Evolutionary conservation across 2,329 filamentous ascomycete genomes (phyloP).

Genomic region (Venturia pyrina): DNA sequence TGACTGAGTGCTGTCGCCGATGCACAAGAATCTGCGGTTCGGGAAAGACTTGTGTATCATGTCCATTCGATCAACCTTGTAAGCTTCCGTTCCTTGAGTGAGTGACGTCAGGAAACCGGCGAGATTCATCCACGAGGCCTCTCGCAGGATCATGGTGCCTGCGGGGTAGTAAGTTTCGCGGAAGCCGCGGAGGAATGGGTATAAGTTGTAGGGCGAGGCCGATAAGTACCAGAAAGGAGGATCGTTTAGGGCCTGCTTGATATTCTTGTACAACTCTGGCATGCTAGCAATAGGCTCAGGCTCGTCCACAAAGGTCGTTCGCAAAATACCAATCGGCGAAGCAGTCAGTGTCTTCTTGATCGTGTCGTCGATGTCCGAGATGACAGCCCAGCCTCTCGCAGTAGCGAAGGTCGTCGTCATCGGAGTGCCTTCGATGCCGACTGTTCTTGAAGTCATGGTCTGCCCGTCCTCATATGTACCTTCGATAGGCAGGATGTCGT

Average conservation of each 20-base stretch:
- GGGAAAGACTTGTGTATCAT: slow-evolving; percentile 76
- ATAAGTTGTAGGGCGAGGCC: slow-evolving; percentile 88
- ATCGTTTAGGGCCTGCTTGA: slow-evolving; percentile 44
- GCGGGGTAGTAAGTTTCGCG: slow-evolving; percentile 59
- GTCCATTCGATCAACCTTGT: slow-evolving; percentile 72
- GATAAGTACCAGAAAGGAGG: slow-evolving; percentile 89
- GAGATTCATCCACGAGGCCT: slow-evolving; percentile 78
- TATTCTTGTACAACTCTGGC: slow-evolving; percentile 68
- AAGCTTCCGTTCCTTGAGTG: slow-evolving; percentile 70
- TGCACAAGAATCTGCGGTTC: slow-evolving; percentile 64
- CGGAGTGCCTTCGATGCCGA: slow-evolving; percentile 30
- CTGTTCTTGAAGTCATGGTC: slow-evolving; percentile 21
- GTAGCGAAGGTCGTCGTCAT: slow-evolving; percentile 67
- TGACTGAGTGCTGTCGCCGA: slow-evolving; percentile 85
- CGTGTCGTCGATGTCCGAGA: slow-evolving; percentile 90
- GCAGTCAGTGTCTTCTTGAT: slow-evolving; percentile 85
- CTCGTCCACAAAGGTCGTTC: slow-evolving; percentile 70
- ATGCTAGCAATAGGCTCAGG: slow-evolving; percentile 66
- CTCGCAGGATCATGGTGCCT: slow-evolving; percentile 75
- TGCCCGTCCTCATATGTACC: slow-evolving; percentile 28
- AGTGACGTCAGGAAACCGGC: slow-evolving; percentile 69
- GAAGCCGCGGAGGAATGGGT: slow-evolving; percentile 74
- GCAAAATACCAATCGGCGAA: slow-evolving; percentile 69
- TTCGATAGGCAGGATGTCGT: slow-evolving; percentile 48
- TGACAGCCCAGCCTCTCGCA: slow-evolving; percentile 70